Conservation (phyloP, 129 eudicot species). For the Solidago caesia region DNA sequence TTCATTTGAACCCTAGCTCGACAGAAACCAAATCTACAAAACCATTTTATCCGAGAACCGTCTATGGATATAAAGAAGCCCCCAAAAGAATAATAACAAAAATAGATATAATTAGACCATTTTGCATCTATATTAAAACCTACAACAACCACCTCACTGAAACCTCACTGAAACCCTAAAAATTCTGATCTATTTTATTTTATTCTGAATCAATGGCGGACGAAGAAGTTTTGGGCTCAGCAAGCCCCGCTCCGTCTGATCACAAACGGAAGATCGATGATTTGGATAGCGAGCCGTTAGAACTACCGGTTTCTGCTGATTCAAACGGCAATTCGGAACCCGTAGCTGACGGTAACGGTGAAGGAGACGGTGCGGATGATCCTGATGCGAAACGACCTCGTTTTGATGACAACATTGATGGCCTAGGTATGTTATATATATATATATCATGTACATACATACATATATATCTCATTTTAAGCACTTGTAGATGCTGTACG, state of each 20-base stretch:
- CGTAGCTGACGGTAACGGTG: slow-evolving; percentile 7
- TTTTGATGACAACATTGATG: slow-evolving; percentile 45
- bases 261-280: slow-evolving; percentile 78
- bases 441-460: background rate
- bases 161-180: slow-evolving; percentile 36
- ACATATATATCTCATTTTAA: background rate
- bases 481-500: too few relatives aligned
- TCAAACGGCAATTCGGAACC: slow-evolving; percentile 33
- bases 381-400: slow-evolving; percentile 74
- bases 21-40: too few relatives aligned
- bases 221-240: slow-evolving; percentile 44
- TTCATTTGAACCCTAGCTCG: too few relatives aligned
- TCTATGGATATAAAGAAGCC: too few relatives aligned
- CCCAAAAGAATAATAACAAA: background rate
- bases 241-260: slow-evolving; percentile 51
- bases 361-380: slow-evolving; percentile 37
- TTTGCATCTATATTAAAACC: slow-evolving; percentile 17
- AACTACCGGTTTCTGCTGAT: slow-evolving; percentile 36
- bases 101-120: slow-evolving; percentile 3
- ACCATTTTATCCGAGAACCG: too few relatives aligned
- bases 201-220: slow-evolving; percentile 39
- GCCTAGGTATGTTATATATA: slow-evolving; percentile 32
- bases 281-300: slow-evolving; percentile 55
- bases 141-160: slow-evolving; percentile 32
- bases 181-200: slow-evolving; percentile 27